A percentile compares a stretch with the other conserved stretches of the same genome.
These are phyloP conservation scores for Neurospora sp. DNA, from an alignment of 495 filamentous ascomycete genomes.

Conservation along the genomic window DNA sequence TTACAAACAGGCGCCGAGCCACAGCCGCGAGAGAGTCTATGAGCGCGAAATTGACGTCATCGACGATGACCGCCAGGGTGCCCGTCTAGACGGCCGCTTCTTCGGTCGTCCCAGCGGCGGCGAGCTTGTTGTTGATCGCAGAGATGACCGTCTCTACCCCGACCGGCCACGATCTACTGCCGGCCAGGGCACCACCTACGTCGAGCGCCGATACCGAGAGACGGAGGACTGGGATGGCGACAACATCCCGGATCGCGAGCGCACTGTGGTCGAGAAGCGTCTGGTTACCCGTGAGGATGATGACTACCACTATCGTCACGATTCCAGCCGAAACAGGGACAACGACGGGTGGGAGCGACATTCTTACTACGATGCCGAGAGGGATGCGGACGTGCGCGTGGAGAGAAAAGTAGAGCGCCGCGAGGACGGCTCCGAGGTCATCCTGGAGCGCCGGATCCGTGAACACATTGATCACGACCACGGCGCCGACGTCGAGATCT, in stretches of 20 bases:
- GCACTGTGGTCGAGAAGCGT: slow-evolving; percentile 20
- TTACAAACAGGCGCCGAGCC: slow-evolving; percentile 40
- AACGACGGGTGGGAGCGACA: slow-evolving; percentile 33
- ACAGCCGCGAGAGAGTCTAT: slow-evolving; percentile 26
- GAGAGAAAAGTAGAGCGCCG: slow-evolving; percentile 34
- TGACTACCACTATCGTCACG: slow-evolving; percentile 13
- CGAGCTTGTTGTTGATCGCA: slow-evolving; percentile 40
- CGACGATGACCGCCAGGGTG: slow-evolving; percentile 40
- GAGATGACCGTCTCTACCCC: slow-evolving; percentile 31
- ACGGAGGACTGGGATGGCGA: slow-evolving; percentile 30
- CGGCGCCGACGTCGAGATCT: slow-evolving; percentile 47
- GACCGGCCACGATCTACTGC: slow-evolving; percentile 36
- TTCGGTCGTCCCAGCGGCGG: slow-evolving; percentile 19
- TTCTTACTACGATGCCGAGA: slow-evolving; percentile 30
- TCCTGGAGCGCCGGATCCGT: slow-evolving; percentile 37
- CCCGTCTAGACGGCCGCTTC: slow-evolving; percentile 14
- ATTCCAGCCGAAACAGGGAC: slow-evolving; percentile 9
- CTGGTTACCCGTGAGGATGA: slow-evolving; percentile 22
- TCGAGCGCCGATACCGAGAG: slow-evolving; percentile 31
- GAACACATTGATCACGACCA: slow-evolving; percentile 32
- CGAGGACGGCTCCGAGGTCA: slow-evolving; percentile 32
- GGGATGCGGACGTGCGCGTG: slow-evolving; percentile 30
- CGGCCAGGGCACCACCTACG: slow-evolving; percentile 31
- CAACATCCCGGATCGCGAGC: slow-evolving; percentile 12
- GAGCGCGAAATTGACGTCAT: slow-evolving; percentile 35